Evolutionary conservation across 441 rosid genomes (phyloP), one percentile per base, ranked within the genome.

Genomic region (Populus hybrid): DNA sequence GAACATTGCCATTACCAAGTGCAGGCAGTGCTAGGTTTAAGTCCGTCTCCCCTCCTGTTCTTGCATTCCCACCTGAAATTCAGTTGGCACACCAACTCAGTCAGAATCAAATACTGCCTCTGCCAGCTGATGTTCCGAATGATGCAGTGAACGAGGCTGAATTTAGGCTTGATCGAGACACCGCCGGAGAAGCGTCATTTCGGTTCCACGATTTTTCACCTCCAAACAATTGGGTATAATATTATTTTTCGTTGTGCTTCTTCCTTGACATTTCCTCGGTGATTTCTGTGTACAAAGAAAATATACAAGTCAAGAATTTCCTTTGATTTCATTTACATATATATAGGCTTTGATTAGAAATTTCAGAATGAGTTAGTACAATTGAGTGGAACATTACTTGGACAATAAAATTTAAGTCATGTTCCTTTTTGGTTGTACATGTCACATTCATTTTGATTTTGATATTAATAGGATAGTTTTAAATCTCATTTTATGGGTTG

Each of bases 131-230:
- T 24, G 70, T 75, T 67, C 26, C 82, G 1, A 66, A 63, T 34
- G 84, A 87, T 5, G 73, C 28, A 16, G 81, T 26, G 8, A 73
- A 74, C 20, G 85, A 57, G 78, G 65, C 67, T 0, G 91, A 81
- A 66, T 10, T 75, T 46, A 86, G 83, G 76, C 83, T 86, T 69
- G 88, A 82, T 53, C 86, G 95, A 3, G 94, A 89, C 64, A 90
- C 97, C 0, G 93, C 88, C 0, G 99, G 97, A 23, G 97, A 91
- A 73, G 82, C 57, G 24, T 95, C 99, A 10, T 95, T 95, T 70
- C 89, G 94, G 81, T 93, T 95, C 85, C 96, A 89, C 77, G 92
- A 95, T 64, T 93, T 93, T 72, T 83, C 90, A 42, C 85, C 85
- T 75, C 81, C 90, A 2, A 92, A 89, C 85, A 94, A 88, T 73